These are phyloP conservation scores for Pichia nakasei DNA, from an alignment of 805 yeast genomes.

Conservation along the genomic window DNA sequence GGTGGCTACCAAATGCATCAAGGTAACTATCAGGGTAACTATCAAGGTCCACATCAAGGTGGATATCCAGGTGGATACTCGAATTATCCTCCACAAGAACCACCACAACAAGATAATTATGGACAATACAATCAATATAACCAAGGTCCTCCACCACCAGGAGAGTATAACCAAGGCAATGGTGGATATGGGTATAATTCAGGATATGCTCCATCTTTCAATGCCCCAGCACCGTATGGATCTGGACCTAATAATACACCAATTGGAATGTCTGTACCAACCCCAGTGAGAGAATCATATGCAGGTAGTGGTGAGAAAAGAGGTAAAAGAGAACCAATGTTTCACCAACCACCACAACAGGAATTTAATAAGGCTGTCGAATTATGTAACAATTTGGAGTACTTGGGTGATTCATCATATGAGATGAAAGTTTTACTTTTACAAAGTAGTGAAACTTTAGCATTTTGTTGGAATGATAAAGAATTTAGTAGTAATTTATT, in stretches of 20 bases:
- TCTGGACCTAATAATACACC: neutral
- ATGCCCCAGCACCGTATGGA: neutral
- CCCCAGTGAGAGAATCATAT: neutral
- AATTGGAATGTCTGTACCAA: neutral
- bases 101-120: neutral
- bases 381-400: slow-evolving; percentile 33
- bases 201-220: neutral
- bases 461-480: slow-evolving; percentile 44
- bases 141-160: neutral
- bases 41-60: neutral
- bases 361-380: slow-evolving; percentile 34
- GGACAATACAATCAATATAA: neutral
- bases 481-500: slow-evolving; percentile 51
- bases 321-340: neutral
- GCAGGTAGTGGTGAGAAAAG: slow-evolving; percentile 4
- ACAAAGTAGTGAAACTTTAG: slow-evolving; percentile 40
- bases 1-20: neutral
- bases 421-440: slow-evolving; percentile 35
- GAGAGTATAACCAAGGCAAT: too few relatives aligned
- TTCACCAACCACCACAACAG: neutral
- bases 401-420: slow-evolving; percentile 44
- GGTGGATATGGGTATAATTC: neutral
- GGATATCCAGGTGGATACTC: neutral
- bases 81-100: neutral
- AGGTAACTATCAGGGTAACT: neutral